Evolutionary conservation across 768 basidiomycete species (phyloP).

Genomic region (Podaxis sp.): DNA sequence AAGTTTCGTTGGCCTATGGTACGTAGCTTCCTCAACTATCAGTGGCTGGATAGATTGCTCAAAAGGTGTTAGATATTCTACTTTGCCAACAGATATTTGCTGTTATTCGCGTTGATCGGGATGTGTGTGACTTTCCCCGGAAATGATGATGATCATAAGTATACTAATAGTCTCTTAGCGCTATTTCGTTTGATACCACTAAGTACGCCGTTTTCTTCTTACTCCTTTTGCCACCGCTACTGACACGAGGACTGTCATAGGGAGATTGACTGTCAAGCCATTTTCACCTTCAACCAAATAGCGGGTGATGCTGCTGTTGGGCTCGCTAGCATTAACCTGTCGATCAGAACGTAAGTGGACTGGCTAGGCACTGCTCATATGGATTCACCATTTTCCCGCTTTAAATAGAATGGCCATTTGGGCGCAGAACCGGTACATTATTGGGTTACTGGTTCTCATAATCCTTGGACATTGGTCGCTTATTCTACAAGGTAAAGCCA

Average conservation of each 20-base stretch:
- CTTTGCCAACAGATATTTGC: conserved; percentile 63
- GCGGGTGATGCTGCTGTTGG: conserved; percentile 50
- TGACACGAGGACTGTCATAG: conserved; percentile 23
- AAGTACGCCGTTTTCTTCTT: conserved; percentile 28
- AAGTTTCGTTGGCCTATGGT: conserved; percentile 71
- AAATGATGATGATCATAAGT: conserved; percentile 14
- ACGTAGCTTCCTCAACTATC: conserved; percentile 15
- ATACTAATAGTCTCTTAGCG: conserved; percentile 29
- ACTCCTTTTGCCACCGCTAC: not conserved
- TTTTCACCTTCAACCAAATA: conserved; percentile 66
- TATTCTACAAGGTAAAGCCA: conserved; percentile 56
- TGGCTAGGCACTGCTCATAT: not conserved
- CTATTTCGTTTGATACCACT: conserved; percentile 50
- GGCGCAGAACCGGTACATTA: conserved; percentile 55
- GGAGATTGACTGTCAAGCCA: conserved; percentile 56
- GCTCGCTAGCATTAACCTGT: conserved; percentile 60
- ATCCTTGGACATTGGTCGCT: conserved; percentile 73
- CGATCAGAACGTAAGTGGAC: conserved; percentile 51
- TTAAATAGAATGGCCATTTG: conserved; percentile 59
- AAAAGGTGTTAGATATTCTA: conserved; percentile 52
- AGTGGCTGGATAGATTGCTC: not conserved
- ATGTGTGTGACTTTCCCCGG: conserved; percentile 46
- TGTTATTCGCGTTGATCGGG: conserved; percentile 66
- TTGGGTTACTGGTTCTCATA: conserved; percentile 48
- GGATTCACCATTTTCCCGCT: not conserved